Base-by-base conservation (phyloP, 495 filamentous ascomycete species). In the Chaetomidium leptoderma region DNA sequence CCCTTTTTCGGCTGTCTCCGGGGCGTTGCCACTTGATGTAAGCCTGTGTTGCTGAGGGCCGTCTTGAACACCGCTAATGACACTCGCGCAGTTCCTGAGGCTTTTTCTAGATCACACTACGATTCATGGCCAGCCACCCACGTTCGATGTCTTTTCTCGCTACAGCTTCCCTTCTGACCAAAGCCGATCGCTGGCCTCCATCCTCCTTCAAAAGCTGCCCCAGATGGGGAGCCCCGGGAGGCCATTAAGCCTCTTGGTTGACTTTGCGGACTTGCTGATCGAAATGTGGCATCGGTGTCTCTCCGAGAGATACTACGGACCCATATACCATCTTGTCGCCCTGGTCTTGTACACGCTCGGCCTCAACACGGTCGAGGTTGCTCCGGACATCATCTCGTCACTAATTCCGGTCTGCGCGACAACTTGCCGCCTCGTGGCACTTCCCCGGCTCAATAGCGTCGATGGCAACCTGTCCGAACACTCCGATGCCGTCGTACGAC, bases 221-320 rank as follows among this genome's bases (percentile, higher is more conserved):
- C 61, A 64, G 13, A 63, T 74, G 53, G 72, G 71, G 6, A 63
- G 62, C 39, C 55, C 74, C 26, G 24, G 60, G 0, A 67, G 76
- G 7, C 72, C 74, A 9, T 55, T 72, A 54, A 62, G 67, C 32
- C 58, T 78, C 3, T 69, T 77, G 3, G 61, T 70, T 27, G 76
- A 78, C 51, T 78, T 80, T 46, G 69, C 71, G 14, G 66, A 75
- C 43, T 56, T 73, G 32, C 63, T 76, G 21, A 65, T 80, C 33
- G 70, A 74, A 5, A 51, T 78, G 29, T 80, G 77, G 77, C 69
- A 68, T 39, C 67, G 59, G n/a, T 78, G 75, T 45, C 67, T 68
- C 19, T 61, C 67, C 2, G 74, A 80, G 49, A 57, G 57, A 19
- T 67, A 78, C 65, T 66, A 76, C 33, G 66, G 59, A 9, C 76